These are phyloP conservation scores for Flammula alnicola DNA, from an alignment of 1,284 basidiomycete species.

Conservation along the genomic window DNA sequence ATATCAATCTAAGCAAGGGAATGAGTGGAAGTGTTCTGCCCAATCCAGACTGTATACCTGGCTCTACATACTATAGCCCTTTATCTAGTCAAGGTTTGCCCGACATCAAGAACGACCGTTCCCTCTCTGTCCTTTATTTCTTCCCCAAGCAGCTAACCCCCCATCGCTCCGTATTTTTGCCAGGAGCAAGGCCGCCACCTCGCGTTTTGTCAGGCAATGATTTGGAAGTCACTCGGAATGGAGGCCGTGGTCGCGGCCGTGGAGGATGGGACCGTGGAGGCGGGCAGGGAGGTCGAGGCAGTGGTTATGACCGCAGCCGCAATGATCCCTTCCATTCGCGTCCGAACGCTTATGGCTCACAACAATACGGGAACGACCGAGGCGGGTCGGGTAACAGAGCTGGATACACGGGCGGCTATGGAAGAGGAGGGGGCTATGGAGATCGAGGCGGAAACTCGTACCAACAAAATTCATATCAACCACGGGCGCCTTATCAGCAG, in stretches of 20 bases:
- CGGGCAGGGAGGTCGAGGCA: conserved; percentile 27
- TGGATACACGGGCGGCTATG: conserved; percentile 28
- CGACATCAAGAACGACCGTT: conserved; percentile 87
- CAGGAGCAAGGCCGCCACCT: conserved; percentile 68
- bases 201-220: conserved; percentile 76
- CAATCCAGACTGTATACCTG: conserved; percentile 90
- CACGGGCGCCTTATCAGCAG: conserved; percentile 33
- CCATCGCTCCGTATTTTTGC: conserved; percentile 86
- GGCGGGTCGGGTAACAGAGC: conserved; percentile 37
- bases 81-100: conserved; percentile 58
- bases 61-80: conserved; percentile 88
- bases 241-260: conserved; percentile 54
- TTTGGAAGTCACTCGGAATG: conserved; percentile 61
- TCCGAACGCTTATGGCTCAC: conserved; percentile 34
- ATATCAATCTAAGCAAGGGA: conserved; percentile 74
- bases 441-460: conserved; percentile 36
- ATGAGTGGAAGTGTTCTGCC: conserved; percentile 82
- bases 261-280: conserved; percentile 44
- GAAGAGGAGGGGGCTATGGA: conserved; percentile 34
- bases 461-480: conserved; percentile 35
- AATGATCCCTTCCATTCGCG: conserved; percentile 46
- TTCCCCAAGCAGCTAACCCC: conserved; percentile 88
- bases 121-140: conserved; percentile 87
- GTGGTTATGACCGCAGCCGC: conserved; percentile 35
- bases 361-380: conserved; percentile 37